Base-by-base conservation (phyloP, 805 yeast species). In the Ogataea paradorogensis region DNA sequence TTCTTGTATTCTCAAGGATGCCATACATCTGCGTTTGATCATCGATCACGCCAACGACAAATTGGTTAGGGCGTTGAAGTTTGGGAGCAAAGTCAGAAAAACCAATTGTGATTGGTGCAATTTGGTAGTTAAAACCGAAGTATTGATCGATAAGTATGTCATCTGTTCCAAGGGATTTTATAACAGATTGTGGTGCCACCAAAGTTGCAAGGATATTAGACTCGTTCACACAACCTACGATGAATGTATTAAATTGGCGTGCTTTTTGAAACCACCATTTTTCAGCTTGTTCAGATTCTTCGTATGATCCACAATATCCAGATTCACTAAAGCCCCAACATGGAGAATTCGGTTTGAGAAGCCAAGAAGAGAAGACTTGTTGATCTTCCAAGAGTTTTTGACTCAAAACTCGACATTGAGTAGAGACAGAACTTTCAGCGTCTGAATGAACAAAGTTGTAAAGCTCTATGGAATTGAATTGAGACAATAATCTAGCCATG, bases 221-320 rank as follows among this genome's bases (percentile, higher is more conserved):
- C 1, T 47, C 22, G 1, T 41, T 51, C 23, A 72, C 55, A n/a
- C 50, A 49, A 0, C 38, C 28, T 10, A 47, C 47, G 4, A 74
- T 47, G 30, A 69, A 69, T 0, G 31, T 20, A 18, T 55, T 55
- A 43, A 76, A 73, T 14, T 52, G 43, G 1, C 29, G 33, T 0
- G 81, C 74, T 35, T 60, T 61, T 0, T 46, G 26, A 1, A 52
- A 22, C 83, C 83, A 78, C 67, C 70, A 70, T 4, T 45, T 34
- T 33, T 58, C 54, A 2, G 69, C 61, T 10, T 52, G 51, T 5
- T 35, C 24, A n/a, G 53, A 48, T 33, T 68, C 75, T 7, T 48
- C 50, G 38, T 48, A 59, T 2, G 64, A 61, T 3, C 66, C 67
- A 1, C 29, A 24, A 32, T 42, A 59, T 0, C 46, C 48, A 4